These are phyloP conservation scores for Neurospora sp. DNA, from an alignment of 495 filamentous ascomycete genomes.

Conservation along the genomic window DNA sequence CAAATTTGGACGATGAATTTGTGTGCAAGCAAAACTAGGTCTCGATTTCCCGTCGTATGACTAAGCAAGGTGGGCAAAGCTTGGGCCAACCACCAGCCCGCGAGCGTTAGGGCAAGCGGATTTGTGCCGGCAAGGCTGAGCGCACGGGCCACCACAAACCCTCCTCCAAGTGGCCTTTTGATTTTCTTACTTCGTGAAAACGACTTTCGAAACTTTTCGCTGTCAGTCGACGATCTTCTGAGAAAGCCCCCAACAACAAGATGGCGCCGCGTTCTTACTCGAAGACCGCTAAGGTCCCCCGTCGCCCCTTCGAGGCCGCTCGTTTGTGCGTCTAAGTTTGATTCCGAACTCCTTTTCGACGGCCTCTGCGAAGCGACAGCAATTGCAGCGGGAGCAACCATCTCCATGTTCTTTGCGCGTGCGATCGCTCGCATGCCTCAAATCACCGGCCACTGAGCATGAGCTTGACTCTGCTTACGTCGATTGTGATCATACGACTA, in stretches of 20 bases:
- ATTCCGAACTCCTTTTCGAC: constrained; percentile 13
- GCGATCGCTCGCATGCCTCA: constrained; percentile 13
- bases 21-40: constrained; percentile 25
- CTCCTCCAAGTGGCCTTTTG: constrained; percentile 5
- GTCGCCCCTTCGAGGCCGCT: constrained; percentile 88
- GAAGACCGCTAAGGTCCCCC: constrained; percentile 97
- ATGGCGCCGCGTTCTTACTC: constrained; percentile 62
- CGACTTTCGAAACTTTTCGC: constrained; percentile 21
- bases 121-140: not conserved
- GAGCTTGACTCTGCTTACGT: constrained; percentile 98
- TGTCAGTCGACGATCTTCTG: constrained; percentile 19
- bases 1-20: constrained; percentile 22
- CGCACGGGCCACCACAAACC: constrained; percentile 34
- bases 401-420: constrained; percentile 1
- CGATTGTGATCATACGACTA: constrained; percentile 55
- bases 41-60: constrained; percentile 19
- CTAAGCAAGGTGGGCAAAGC: constrained; percentile 17
- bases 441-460: constrained; percentile 85
- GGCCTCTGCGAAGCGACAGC: constrained; percentile 43
- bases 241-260: constrained; percentile 32
- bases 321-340: constrained; percentile 63
- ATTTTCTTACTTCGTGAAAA: constrained; percentile 14
- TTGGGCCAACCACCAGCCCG: constrained; percentile 1
- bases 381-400: constrained; percentile 8
- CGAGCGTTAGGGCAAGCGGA: constrained; percentile 22